Conservation (phyloP, 176 grass and related monocot species). For the Paspalum notatum region DNA sequence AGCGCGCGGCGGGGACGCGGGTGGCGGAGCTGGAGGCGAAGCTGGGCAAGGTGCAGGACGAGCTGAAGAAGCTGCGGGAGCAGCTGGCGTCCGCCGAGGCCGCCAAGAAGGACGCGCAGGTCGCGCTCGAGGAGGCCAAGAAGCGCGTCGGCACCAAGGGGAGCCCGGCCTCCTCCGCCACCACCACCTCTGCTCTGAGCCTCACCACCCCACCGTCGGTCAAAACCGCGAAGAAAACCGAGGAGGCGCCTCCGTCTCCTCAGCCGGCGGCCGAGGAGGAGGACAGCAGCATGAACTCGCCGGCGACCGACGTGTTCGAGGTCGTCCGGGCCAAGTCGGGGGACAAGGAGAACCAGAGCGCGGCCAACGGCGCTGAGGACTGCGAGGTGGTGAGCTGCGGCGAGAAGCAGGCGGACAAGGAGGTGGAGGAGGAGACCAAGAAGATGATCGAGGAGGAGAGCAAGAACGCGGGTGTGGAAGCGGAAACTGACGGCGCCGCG, state of each 20-base stretch:
- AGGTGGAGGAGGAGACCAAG: slow-evolving; percentile 59
- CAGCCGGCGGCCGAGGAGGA: slow-evolving; percentile 38
- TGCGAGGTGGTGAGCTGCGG: slow-evolving; percentile 46
- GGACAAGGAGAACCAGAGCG: slow-evolving; percentile 59
- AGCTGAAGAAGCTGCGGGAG: slow-evolving; percentile 91
- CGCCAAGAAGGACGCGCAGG: slow-evolving; percentile 92
- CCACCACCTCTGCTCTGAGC: slow-evolving; percentile 1
- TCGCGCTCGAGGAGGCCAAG: slow-evolving; percentile 83
- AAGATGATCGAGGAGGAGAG: slow-evolving; percentile 67
- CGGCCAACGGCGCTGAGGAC: not conserved
- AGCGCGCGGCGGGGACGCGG: slow-evolving; percentile 62
- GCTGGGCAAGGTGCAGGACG: slow-evolving; percentile 80
- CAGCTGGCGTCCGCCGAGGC: slow-evolving; percentile 83
- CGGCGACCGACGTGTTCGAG: slow-evolving; percentile 77
- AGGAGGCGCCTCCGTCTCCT: not conserved
- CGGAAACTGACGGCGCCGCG: not conserved
- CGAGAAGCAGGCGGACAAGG: slow-evolving; percentile 27
- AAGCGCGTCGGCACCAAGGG: slow-evolving; percentile 65
- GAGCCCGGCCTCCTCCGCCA: slow-evolving; percentile 25
- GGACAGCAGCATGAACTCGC: slow-evolving; percentile 47
- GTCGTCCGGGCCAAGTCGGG: slow-evolving; percentile 36
- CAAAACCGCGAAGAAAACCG: slow-evolving; percentile 5
- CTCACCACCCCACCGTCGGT: not conserved
- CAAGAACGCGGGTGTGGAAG: not conserved
- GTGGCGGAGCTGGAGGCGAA: slow-evolving; percentile 80